Percentiles rank a stretch among this genome's conserved stretches.
Evolutionary conservation across 495 filamentous ascomycete species (phyloP).

Genomic region (Rhypophila decipiens): DNA sequence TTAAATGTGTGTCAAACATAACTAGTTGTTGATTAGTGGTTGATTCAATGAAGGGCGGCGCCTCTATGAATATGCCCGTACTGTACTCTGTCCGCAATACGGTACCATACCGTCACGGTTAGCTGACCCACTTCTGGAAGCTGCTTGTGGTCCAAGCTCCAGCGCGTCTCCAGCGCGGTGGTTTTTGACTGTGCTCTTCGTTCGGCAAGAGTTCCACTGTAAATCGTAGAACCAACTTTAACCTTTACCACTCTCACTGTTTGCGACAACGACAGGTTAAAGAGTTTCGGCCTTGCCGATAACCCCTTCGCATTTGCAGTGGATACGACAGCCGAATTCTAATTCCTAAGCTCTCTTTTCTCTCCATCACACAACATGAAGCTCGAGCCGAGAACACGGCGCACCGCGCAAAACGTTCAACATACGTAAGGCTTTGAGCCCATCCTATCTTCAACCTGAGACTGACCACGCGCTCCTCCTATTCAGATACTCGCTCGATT

Average conservation of each 20-base stretch:
- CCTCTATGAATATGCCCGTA: too few relatives aligned
- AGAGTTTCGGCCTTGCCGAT: background rate
- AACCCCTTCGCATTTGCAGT: background rate
- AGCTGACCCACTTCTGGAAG: too few relatives aligned
- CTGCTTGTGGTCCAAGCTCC: slow-evolving; percentile 14
- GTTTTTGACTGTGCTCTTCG: too few relatives aligned
- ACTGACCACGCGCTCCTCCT: slow-evolving; percentile 2
- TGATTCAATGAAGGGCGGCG: too few relatives aligned
- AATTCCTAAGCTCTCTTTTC: too few relatives aligned
- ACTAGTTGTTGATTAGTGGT: too few relatives aligned
- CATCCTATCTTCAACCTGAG: background rate
- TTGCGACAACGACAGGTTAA: background rate
- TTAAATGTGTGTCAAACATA: too few relatives aligned
- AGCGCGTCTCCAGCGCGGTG: slow-evolving; percentile 10
- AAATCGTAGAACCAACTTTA: too few relatives aligned
- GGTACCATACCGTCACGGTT: too few relatives aligned
- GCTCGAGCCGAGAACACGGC: slow-evolving; percentile 21
- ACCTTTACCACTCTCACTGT: background rate
- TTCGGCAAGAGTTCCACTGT: too few relatives aligned
- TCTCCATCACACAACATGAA: slow-evolving; percentile 13
- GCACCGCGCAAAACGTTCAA: slow-evolving; percentile 31
- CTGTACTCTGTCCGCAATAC: too few relatives aligned
- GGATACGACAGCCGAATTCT: too few relatives aligned
- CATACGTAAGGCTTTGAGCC: slow-evolving; percentile 16
- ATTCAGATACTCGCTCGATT: slow-evolving; percentile 65